Percentiles rank a stretch among this genome's conserved stretches.
Conservation (phyloP, 176 grass and related monocot genomes). For the Triticum urartu region DNA sequence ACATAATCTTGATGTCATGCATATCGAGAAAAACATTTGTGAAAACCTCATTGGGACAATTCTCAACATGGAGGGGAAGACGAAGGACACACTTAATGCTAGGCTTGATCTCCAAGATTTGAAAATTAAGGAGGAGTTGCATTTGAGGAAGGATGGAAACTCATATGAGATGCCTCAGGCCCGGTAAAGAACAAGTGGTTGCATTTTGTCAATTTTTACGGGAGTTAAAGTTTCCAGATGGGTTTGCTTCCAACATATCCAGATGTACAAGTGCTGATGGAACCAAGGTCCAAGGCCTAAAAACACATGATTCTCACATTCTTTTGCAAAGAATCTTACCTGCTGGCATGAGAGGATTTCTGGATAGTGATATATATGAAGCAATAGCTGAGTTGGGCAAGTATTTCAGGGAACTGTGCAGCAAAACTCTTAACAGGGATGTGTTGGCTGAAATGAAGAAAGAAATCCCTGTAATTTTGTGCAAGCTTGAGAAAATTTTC, state of each 20-base stretch:
- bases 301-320: background rate
- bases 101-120: constrained; percentile 20
- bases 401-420: background rate
- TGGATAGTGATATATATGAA: background rate
- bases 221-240: background rate
- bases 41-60: constrained; percentile 1
- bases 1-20: constrained; percentile 35
- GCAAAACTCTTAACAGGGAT: constrained; percentile 15
- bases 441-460: background rate
- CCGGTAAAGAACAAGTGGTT: background rate
- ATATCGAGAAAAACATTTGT: constrained; percentile 32
- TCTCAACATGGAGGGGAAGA: background rate
- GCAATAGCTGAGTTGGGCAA: background rate
- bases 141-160: background rate
- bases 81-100: constrained; percentile 22
- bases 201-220: background rate
- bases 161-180: background rate
- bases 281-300: background rate
- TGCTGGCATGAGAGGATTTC: background rate
- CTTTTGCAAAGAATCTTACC: background rate
- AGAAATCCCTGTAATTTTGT: constrained; percentile 16
- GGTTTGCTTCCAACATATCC: constrained; percentile 2
- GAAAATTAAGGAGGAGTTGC: constrained; percentile 19
- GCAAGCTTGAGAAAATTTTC: constrained; percentile 30
- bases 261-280: background rate